phyloP scores from a whole-genome alignment of 768 basidiomycete genomes.

The Mycena galericulata region DNA sequence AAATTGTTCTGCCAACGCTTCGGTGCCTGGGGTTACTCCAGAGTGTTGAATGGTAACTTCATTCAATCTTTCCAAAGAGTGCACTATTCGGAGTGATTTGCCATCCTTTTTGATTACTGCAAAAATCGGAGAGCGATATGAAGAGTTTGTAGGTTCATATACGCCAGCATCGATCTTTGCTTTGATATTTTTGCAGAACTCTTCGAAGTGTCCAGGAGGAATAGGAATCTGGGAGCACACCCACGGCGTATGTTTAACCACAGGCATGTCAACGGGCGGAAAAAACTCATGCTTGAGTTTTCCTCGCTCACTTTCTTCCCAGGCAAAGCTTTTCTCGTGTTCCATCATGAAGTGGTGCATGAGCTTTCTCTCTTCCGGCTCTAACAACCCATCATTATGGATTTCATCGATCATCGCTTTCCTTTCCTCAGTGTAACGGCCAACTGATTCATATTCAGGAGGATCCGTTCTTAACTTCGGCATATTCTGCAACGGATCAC shows the following conservation, averaged over 20 bases:
- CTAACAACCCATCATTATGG: neutral
- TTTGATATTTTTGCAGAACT: too few species aligned
- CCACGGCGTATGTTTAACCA: too few species aligned
- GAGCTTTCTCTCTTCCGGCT: neutral
- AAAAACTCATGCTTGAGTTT: too few species aligned
- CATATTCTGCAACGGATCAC: neutral
- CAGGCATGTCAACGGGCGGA: too few species aligned
- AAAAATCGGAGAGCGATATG: constrained; percentile 15
- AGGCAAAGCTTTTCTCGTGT: too few species aligned
- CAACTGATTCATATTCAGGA: neutral
- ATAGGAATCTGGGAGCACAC: too few species aligned
- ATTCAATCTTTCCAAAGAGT: constrained; percentile 40
- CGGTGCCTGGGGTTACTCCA: constrained; percentile 25
- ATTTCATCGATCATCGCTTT: neutral
- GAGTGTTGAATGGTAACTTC: constrained; percentile 40
- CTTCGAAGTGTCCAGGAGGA: too few species aligned
- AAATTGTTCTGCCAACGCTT: constrained; percentile 21
- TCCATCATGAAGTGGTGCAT: neutral
- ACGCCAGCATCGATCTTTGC: too few species aligned
- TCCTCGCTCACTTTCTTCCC: too few species aligned
- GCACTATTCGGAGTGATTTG: constrained; percentile 19
- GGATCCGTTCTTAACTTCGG: neutral
- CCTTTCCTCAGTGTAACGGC: neutral
- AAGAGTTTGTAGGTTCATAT: neutral
- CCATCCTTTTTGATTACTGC: constrained; percentile 33